Base-by-base conservation (phyloP, 768 basidiomycete genomes). In the Hygrophoropsis aurantiaca region DNA sequence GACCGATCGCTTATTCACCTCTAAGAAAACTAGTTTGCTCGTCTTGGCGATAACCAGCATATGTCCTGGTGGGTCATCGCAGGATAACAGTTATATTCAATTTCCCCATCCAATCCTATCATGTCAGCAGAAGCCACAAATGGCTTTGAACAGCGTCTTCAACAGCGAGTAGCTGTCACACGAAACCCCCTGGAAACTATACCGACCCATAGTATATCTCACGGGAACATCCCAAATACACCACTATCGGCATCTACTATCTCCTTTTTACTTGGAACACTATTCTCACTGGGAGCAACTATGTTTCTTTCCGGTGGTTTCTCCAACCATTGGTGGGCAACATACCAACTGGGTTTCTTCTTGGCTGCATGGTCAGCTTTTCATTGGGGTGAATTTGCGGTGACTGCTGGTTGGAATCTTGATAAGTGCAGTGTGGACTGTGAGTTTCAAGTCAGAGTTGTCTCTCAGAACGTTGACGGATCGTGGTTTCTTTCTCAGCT, bases 341-440 rank as follows among this genome's bases (percentile, higher is more conserved):
- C 84, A 21, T 80, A 81, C 47, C 87, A 87, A 58, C 73, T 97
- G 2, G 91, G 88, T 1, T 83, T 90, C 64, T 98, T 94, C 64
- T 52, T 90, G 33, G 82, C 87, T 26, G 76, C 85, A 4, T 92
- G 91, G 89, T 77, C 90, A 0, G 71, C 76, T 27, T 99, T 99
- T 65, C 97, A 99, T 59, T 87, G 92, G 82, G 82, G 80, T 11
- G 97, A 99, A 65, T 98, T 94, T 59, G 88, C 87, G 30, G 92
- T 94, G 4, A 97, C 97, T 6, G 94, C 94, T 1, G 91, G 91
- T 19, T 98, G 91, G 87, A 98, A 98, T 66, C 70, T 85, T 33
- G 86, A 88, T 43, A 97, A 94, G 69, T 88, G 93, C 60, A 90
- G 84, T 49, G 81, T 97, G 7, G 90, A 94, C 61, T 97, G 97